Evolutionary conservation across 148 eudicot species (phyloP).

Genomic region (Nyssa sinensis): DNA sequence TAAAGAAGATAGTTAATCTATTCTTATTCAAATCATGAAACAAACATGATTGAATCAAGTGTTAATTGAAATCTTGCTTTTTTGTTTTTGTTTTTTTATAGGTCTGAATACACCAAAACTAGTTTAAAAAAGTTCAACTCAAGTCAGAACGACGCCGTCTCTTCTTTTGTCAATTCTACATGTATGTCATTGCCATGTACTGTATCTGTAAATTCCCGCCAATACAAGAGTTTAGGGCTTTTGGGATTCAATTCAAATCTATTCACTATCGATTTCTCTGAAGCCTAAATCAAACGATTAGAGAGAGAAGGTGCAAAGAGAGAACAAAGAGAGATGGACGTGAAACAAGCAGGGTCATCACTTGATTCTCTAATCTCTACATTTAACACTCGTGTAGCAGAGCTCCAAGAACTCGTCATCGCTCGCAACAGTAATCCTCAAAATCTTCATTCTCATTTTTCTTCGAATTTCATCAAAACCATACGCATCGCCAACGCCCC

Average conservation of each 20-base stretch:
- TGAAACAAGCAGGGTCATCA: slow-evolving; percentile 58
- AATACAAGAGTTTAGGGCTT: background rate
- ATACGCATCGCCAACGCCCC: background rate
- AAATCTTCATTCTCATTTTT: background rate
- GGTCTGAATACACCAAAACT: too few species aligned
- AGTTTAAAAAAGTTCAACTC: too few species aligned
- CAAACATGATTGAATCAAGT: too few species aligned
- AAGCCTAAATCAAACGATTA: background rate
- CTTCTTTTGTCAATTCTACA: too few species aligned
- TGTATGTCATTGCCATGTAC: too few species aligned
- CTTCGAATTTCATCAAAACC: background rate
- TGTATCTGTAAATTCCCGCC: too few species aligned
- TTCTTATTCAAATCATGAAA: too few species aligned
- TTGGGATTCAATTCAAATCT: background rate
- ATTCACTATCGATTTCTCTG: background rate
- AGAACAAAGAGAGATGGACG: slow-evolving; percentile 45
- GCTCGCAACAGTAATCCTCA: slow-evolving; percentile 71
- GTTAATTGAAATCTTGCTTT: too few species aligned
- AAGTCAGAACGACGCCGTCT: too few species aligned
- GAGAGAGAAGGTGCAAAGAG: background rate
- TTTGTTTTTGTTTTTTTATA: too few species aligned
- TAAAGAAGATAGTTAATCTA: too few species aligned
- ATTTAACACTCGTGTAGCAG: slow-evolving; percentile 72
- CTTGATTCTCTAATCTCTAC: slow-evolving; percentile 63
- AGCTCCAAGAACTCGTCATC: slow-evolving; percentile 84